Evolutionary conservation across 192 early-diverging fungal genomes (phyloP).

Genomic region (Backusella tuberculispora): DNA sequence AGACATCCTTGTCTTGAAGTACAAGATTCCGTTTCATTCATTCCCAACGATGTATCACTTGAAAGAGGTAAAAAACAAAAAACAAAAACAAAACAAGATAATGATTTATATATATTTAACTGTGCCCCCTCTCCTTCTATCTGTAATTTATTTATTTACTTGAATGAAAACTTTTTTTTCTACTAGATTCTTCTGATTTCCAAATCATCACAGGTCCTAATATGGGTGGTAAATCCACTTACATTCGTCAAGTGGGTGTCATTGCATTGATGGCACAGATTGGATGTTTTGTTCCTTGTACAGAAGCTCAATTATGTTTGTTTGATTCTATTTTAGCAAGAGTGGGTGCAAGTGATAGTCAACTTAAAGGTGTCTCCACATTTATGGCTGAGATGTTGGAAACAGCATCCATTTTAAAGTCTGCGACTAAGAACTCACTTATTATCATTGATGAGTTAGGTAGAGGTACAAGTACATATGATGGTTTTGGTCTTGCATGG

Average conservation of each 20-base stretch:
- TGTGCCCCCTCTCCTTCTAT: too few relatives aligned
- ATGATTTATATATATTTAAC: not conserved
- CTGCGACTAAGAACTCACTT: slow-evolving; percentile 80
- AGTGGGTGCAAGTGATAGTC: slow-evolving; percentile 94
- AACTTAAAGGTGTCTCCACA: slow-evolving; percentile 91
- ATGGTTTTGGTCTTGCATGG: slow-evolving; percentile 98
- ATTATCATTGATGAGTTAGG: slow-evolving; percentile 97
- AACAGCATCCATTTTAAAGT: slow-evolving; percentile 87
- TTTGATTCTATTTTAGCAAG: slow-evolving; percentile 91
- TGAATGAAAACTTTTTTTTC: too few relatives aligned
- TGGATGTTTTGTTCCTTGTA: slow-evolving; percentile 93
- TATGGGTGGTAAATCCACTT: slow-evolving; percentile 99
- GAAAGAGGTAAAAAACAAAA: slow-evolving; percentile 51
- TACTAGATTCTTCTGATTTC: slow-evolving; percentile 66
- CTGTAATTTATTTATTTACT: too few relatives aligned
- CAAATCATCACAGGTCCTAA: slow-evolving; percentile 96
- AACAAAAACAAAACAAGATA: not conserved
- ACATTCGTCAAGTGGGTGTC: slow-evolving; percentile 93
- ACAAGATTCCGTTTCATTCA: slow-evolving; percentile 90
- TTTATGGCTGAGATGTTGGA: slow-evolving; percentile 98
- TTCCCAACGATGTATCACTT: slow-evolving; percentile 90
- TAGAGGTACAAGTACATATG: slow-evolving; percentile 97
- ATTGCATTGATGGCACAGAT: slow-evolving; percentile 93
- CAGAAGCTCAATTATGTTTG: slow-evolving; percentile 69
- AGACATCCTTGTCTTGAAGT: slow-evolving; percentile 95